A percentile compares a stretch with the other conserved stretches of the same genome.
These are phyloP conservation scores for Ulota crispa DNA, from an alignment of 225 moss, liverwort and hornwort genomes.

Conservation along the genomic window DNA sequence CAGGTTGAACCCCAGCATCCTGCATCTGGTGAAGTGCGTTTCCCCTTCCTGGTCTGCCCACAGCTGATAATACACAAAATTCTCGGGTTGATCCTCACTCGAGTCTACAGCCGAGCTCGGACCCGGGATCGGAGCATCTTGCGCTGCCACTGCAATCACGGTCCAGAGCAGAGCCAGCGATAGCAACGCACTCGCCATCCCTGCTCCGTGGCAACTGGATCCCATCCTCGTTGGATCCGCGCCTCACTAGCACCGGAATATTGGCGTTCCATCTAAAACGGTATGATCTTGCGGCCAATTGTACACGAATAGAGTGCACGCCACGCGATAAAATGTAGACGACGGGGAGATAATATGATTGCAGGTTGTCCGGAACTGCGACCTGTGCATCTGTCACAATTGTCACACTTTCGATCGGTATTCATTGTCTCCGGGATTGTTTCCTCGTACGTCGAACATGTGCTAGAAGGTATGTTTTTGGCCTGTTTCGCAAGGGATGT, in stretches of 20 bases:
- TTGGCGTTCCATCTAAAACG: too few relatives aligned
- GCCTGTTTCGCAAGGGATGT: too few relatives aligned
- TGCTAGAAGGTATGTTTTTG: too few relatives aligned
- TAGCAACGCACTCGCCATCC: background rate
- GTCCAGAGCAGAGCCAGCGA: background rate
- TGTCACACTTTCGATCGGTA: too few relatives aligned
- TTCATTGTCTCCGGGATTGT: too few relatives aligned
- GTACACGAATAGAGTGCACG: too few relatives aligned
- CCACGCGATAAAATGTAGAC: too few relatives aligned
- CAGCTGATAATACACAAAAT: constrained; percentile 47
- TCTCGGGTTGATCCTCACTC: constrained; percentile 13
- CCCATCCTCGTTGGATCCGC: background rate
- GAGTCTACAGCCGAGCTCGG: background rate
- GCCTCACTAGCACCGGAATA: background rate
- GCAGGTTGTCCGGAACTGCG: too few relatives aligned
- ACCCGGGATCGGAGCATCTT: background rate
- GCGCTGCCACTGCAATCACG: background rate
- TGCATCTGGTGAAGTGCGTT: constrained; percentile 62
- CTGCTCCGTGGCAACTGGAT: background rate
- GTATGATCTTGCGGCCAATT: too few relatives aligned
- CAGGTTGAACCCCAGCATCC: constrained; percentile 61
- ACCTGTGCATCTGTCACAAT: too few relatives aligned
- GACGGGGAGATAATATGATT: too few relatives aligned
- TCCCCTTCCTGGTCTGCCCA: constrained; percentile 76
- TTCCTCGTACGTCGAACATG: too few relatives aligned